Evolutionary conservation across 1,284 basidiomycete species (phyloP).

Genomic region (Tilletia caries): DNA sequence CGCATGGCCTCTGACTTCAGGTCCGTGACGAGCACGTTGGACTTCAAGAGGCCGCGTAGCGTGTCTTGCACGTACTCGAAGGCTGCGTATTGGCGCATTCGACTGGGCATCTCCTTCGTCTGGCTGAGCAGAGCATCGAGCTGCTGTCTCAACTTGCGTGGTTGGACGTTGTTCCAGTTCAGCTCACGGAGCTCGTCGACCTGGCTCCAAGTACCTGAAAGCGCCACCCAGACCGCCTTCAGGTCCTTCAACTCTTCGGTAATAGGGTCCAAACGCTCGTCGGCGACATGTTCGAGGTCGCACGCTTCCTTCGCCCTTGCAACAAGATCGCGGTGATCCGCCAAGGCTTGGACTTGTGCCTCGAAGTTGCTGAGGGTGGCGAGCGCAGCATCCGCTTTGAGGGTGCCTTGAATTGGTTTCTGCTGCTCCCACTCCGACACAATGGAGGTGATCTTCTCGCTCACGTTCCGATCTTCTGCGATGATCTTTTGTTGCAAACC

Average conservation of each 20-base stretch:
- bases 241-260: slow-evolving; percentile 92
- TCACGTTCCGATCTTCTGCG: slow-evolving; percentile 88
- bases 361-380: slow-evolving; percentile 93
- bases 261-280: slow-evolving; percentile 86
- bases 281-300: slow-evolving; percentile 82
- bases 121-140: slow-evolving; percentile 82
- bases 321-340: slow-evolving; percentile 90
- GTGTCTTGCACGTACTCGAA: slow-evolving; percentile 97
- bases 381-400: slow-evolving; percentile 92
- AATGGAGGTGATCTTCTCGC: slow-evolving; percentile 71
- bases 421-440: slow-evolving; percentile 91
- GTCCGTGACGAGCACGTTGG: slow-evolving; percentile 82
- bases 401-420: slow-evolving; percentile 89
- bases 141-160: slow-evolving; percentile 88
- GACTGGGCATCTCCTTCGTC: slow-evolving; percentile 96
- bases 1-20: slow-evolving; percentile 95
- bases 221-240: slow-evolving; percentile 96
- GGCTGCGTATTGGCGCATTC: slow-evolving; percentile 98
- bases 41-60: slow-evolving; percentile 79
- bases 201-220: slow-evolving; percentile 94
- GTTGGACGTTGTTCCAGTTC: slow-evolving; percentile 79
- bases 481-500: slow-evolving; percentile 96
- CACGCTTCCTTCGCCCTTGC: slow-evolving; percentile 94
- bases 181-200: slow-evolving; percentile 83
- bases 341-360: slow-evolving; percentile 77